phyloP scores from a whole-genome alignment of 345 rosid genomes.

The Jatropha curcas region DNA sequence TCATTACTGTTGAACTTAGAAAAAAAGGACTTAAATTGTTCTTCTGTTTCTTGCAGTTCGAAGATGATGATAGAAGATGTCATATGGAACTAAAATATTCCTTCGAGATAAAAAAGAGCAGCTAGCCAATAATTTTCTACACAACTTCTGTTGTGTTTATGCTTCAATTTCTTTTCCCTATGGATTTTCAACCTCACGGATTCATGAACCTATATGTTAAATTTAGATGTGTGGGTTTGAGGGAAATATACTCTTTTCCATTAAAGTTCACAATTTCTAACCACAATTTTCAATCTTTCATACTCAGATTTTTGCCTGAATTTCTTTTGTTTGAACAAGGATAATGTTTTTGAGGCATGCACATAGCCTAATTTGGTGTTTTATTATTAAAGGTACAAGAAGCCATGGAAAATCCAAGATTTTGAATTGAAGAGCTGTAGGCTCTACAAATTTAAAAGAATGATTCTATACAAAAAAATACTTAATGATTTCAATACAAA shows the following conservation, averaged over 20 bases:
- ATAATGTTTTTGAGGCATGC: too few species aligned
- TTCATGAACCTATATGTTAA: neutral
- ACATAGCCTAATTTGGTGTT: too few species aligned
- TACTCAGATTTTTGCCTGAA: neutral
- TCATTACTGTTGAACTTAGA: neutral
- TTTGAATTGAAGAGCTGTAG: too few species aligned
- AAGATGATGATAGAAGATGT: constrained; percentile 55
- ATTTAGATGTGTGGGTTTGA: neutral
- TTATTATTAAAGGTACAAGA: too few species aligned
- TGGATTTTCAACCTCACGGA: neutral
- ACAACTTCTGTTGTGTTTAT: neutral
- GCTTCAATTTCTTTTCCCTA: neutral
- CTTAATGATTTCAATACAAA: neutral
- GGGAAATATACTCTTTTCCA: neutral
- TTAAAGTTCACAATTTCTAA: neutral
- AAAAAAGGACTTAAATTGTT: neutral
- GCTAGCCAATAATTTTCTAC: constrained; percentile 11
- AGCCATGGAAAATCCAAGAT: too few species aligned
- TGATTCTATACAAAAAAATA: neutral
- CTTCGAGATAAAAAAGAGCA: constrained; percentile 46
- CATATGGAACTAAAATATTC: constrained; percentile 55
- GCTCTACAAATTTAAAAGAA: neutral
- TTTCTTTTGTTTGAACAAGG: neutral
- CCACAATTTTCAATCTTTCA: neutral
- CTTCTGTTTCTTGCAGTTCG: constrained; percentile 41